These are phyloP conservation scores for Arthrobotrys conoides DNA, from an alignment of 2,329 filamentous ascomycete species.

Conservation along the genomic window DNA sequence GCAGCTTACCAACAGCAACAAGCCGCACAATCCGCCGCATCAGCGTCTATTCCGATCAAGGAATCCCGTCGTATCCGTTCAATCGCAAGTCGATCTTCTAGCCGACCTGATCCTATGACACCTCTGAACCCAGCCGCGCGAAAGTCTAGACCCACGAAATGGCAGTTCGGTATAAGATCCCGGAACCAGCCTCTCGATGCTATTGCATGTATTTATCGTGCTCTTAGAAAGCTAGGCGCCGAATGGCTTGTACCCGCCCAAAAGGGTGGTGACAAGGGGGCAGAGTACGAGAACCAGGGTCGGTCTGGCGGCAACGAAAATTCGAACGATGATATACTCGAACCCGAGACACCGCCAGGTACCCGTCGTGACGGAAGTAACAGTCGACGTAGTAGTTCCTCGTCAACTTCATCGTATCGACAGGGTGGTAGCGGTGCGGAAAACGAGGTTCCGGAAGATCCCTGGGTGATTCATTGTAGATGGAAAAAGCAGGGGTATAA, in stretches of 20 bases:
- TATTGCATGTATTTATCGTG: slow-evolving; percentile 94
- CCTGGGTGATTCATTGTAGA: slow-evolving; percentile 64
- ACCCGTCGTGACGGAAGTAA: slow-evolving; percentile 55
- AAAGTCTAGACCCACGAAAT: slow-evolving; percentile 80
- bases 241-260: slow-evolving; percentile 76
- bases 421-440: slow-evolving; percentile 66
- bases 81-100: slow-evolving; percentile 41
- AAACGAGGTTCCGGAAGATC: slow-evolving; percentile 64
- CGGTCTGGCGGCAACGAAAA: slow-evolving; percentile 65
- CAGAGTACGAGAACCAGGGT: slow-evolving; percentile 69
- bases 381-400: slow-evolving; percentile 57
- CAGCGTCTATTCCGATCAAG: slow-evolving; percentile 62
- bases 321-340: slow-evolving; percentile 79
- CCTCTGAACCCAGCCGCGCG: slow-evolving; percentile 40
- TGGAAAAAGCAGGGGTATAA: slow-evolving; percentile 64
- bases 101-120: slow-evolving; percentile 59
- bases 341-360: slow-evolving; percentile 66
- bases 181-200: slow-evolving; percentile 95
- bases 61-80: slow-evolving; percentile 53
- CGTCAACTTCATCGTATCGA: slow-evolving; percentile 64
- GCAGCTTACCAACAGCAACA: slow-evolving; percentile 67
- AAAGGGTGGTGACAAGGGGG: slow-evolving; percentile 74
- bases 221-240: slow-evolving; percentile 86
- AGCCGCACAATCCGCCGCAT: slow-evolving; percentile 67
- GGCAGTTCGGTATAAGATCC: slow-evolving; percentile 98